phyloP scores from a whole-genome alignment of 176 grass and related monocot genomes.

The Oryza glaberrima region DNA sequence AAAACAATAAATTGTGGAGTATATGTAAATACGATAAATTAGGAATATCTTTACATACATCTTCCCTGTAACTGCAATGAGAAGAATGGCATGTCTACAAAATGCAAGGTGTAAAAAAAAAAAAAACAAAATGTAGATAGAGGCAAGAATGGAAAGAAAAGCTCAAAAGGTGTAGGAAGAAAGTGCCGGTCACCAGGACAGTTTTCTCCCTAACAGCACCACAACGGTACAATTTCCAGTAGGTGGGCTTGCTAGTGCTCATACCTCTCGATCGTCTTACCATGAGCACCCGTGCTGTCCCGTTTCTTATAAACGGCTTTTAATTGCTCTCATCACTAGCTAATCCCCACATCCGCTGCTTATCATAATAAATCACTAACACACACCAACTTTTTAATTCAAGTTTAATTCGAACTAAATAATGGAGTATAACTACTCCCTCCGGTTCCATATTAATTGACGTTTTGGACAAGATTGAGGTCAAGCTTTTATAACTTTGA shows the following conservation, averaged over 20 bases:
- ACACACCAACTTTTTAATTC: not conserved
- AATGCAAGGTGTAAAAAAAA: not conserved
- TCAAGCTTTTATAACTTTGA: too few relatives aligned
- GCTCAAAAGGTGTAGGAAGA: not conserved
- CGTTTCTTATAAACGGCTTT: conserved; percentile 26
- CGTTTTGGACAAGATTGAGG: too few relatives aligned
- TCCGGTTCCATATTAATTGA: too few relatives aligned
- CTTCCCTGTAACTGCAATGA: not conserved
- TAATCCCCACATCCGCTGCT: not conserved
- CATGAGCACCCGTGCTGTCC: conserved; percentile 1
- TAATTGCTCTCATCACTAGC: conserved; percentile 14
- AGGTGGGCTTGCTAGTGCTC: conserved; percentile 29
- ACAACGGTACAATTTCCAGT: conserved; percentile 37
- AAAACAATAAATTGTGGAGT: not conserved
- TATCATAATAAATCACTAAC: not conserved
- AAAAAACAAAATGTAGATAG: not conserved
- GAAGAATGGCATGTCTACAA: not conserved
- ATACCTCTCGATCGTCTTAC: not conserved
- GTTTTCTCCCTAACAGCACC: conserved; percentile 24
- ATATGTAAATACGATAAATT: not conserved
- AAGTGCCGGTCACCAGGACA: conserved; percentile 4
- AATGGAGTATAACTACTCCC: too few relatives aligned
- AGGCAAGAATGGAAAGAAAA: too few relatives aligned
- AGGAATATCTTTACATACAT: not conserved
- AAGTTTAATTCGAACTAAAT: not conserved